Conservation (phyloP, 371 early-diverging fungal species). For the Thermomucor indicae-seudaticae region DNA sequence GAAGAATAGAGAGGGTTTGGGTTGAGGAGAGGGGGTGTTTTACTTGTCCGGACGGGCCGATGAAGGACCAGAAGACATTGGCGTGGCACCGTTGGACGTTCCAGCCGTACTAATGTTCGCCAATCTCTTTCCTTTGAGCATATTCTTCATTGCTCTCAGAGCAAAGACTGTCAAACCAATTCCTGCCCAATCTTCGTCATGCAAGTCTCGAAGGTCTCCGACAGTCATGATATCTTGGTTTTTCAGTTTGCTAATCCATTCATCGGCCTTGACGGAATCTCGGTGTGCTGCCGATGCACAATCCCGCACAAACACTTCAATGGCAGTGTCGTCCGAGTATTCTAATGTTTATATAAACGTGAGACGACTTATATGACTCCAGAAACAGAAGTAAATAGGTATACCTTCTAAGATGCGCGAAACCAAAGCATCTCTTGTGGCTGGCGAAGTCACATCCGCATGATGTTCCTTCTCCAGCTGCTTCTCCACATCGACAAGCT, state of each 20-base stretch:
- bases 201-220: slow-evolving; percentile 73
- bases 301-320: slow-evolving; percentile 71
- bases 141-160: slow-evolving; percentile 78
- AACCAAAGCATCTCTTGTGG: slow-evolving; percentile 34
- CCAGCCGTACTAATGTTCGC: slow-evolving; percentile 7
- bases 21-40: no score
- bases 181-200: slow-evolving; percentile 77
- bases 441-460: slow-evolving; percentile 2
- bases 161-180: slow-evolving; percentile 87
- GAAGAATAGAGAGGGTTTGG: no score
- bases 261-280: slow-evolving; percentile 65
- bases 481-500: slow-evolving; percentile 3
- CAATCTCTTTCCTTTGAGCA: slow-evolving; percentile 54
- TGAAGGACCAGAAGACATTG: neutral
- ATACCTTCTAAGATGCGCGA: slow-evolving; percentile 41
- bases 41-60: no score
- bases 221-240: slow-evolving; percentile 81
- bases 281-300: slow-evolving; percentile 66
- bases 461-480: neutral
- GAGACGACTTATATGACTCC: neutral
- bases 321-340: slow-evolving; percentile 58
- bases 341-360: slow-evolving; percentile 23
- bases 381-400: neutral
- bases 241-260: slow-evolving; percentile 71
- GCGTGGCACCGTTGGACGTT: neutral